Conservation (phyloP, 2,329 filamentous ascomycete species). For the Saccharata proteae region DNA sequence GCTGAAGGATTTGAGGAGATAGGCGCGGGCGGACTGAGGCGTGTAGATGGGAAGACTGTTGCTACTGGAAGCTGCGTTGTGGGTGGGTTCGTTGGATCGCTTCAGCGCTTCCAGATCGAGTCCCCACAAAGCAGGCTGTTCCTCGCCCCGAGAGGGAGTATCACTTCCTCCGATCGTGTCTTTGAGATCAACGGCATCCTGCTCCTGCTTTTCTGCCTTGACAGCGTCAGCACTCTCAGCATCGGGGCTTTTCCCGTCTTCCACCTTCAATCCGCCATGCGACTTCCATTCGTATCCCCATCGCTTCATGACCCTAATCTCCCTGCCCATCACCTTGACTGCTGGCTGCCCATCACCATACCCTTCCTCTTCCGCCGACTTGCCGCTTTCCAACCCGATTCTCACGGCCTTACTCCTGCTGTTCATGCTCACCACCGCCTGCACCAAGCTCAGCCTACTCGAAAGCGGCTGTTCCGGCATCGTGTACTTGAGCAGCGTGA, state of each 20-base stretch:
- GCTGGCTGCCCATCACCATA: conserved; percentile 66
- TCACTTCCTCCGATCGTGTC: conserved; percentile 8
- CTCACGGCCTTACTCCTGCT: conserved; percentile 64
- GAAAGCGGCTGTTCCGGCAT: conserved; percentile 79
- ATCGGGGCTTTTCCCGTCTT: too few species aligned
- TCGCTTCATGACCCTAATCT: conserved; percentile 63
- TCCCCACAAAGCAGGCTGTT: conserved; percentile 44
- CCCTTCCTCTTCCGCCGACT: conserved; percentile 55
- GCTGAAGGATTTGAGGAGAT: conserved; percentile 48
- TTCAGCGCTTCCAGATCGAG: conserved; percentile 45
- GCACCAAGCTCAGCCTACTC: conserved; percentile 70
- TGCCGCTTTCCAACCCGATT: conserved; percentile 56
- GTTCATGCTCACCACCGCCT: conserved; percentile 74
- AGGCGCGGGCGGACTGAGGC: conserved; percentile 54
- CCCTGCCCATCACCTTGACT: conserved; percentile 59
- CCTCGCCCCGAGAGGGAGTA: conserved; percentile 11
- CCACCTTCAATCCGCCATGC: too few species aligned
- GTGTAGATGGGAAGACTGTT: conserved; percentile 57
- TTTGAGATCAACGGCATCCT: conserved; percentile 1
- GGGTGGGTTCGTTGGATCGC: conserved; percentile 27
- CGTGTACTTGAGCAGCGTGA: conserved; percentile 61
- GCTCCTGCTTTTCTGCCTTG: conserved; percentile 5
- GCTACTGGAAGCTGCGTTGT: conserved; percentile 13
- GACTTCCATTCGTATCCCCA: conserved; percentile 55
- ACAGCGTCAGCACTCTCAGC: conserved; percentile 1